Base-by-base conservation (phyloP, 176 grass and related monocot species). In the Guadua angustifolia region DNA sequence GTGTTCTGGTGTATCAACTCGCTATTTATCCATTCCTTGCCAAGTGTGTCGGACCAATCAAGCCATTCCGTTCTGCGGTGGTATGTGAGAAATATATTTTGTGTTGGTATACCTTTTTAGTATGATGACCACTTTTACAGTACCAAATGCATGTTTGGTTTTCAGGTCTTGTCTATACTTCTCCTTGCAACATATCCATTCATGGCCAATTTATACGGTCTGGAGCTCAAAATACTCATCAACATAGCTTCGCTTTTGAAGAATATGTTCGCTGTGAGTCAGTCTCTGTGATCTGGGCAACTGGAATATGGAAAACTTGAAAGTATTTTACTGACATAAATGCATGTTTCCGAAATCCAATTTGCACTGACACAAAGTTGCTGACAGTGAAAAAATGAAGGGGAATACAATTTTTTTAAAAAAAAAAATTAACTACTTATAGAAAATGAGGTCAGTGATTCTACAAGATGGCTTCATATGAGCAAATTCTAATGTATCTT, bases 111-210 rank as follows among this genome's bases (percentile, higher is more conserved):
- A n/a, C 9, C 57, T 77, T 9, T 88, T 58, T 39, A 39, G 56
- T 57, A 62, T 49, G 56, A n/a, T 21, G 46, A 11, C 47, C 69
- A 3, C 39, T 71, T 62, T 38, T 52, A 10, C 17, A 65, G 9
- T 56, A 56, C 35, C n/a, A 9, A 83, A 60, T 50, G 77, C 45
- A 81, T 80, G 46, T 64, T 79, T 72, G 39, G 58, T 81, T 35
- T 84, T 33, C 77, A 94, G 92, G 50, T 94, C 51, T 70, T 94
- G 58, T 86, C 89, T 49, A 89, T 94, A 66, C 51, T 88, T 78
- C 77, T 91, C 33, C 92, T 94, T 75, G 61, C 77, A 67, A 82
- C 79, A 47, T 91, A 94, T 78, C 89, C 92, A 67, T 91, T 85
- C 64, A 89, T 91, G 89, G 55, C 81, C 9, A 71, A 87, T 10